Base-by-base conservation (phyloP, 179 eudicot species). In the Beta lomatogona region DNA sequence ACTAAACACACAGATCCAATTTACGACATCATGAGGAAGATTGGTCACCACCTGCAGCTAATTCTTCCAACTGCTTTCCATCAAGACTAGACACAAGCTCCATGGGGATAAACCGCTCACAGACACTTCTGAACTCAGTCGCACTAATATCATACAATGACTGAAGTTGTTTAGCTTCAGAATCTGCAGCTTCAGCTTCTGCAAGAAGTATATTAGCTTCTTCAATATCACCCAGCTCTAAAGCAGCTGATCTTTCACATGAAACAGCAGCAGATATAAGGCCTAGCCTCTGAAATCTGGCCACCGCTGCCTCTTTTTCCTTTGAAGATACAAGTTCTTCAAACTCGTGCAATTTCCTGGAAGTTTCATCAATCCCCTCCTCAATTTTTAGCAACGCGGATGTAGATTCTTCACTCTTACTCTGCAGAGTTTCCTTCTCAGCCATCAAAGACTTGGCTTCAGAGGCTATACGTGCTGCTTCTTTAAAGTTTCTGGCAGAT, bases 401-500 rank as follows among this genome's bases (percentile, higher is more conserved):
- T 46, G 54, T 53, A 22, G 78, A 84, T 50, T 79, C 85, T 44
- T 88, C 93, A 80, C 87, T 82, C 80, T 87, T 89, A n/a, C 31
- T 25, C 70, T 86, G 91, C 60, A 82, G 68, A 46, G 53, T 84
- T 83, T 93, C 93, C 81, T 86, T 91, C 76, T 93, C 97, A 41
- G 87, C 87, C 61, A 73, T 79, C 81, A 93, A 75, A 48, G 90
- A 73, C 92, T 90, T 93, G 50, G 91, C 86, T 83, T 93, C 97
- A 12, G 91, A 73, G 68, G 97, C 92, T 82, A 93, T 82, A 15
- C 97, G 89, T 45, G 91, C 97, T 41, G 95, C 97, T 82, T 91
- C 97, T 85, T 88, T 93, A 79, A 93, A 93, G 82, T 93, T 93
- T 85, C 97, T 93, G 46, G 90, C 86, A 69, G 90, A 76, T 76